A percentile compares a stretch with the other conserved stretches of the same genome.
phyloP scores from a whole-genome alignment of 1,284 basidiomycete species.

The Naganishia sp. region DNA sequence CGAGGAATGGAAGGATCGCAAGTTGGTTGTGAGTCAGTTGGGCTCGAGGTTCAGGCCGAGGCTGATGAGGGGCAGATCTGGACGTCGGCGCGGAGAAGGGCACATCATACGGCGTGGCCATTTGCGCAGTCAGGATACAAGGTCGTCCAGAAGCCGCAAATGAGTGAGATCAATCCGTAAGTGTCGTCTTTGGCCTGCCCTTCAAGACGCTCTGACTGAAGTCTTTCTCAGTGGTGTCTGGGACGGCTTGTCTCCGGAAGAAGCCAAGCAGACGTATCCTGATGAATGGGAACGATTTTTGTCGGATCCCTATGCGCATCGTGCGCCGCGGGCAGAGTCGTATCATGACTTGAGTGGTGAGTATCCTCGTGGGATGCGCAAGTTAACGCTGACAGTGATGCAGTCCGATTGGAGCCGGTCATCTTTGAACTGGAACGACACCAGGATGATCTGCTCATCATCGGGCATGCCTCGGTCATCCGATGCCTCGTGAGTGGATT shows the following conservation, averaged over 20 bases:
- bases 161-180: slow-evolving; percentile 93
- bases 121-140: slow-evolving; percentile 73
- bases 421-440: slow-evolving; percentile 81
- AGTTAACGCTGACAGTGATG: not conserved
- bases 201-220: not conserved
- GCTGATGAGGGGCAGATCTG: slow-evolving; percentile 68
- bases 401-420: slow-evolving; percentile 76
- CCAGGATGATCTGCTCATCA: slow-evolving; percentile 73
- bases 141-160: slow-evolving; percentile 90
- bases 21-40: slow-evolving; percentile 66
- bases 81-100: slow-evolving; percentile 90
- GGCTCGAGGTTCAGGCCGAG: not conserved
- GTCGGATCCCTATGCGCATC: slow-evolving; percentile 89
- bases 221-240: slow-evolving; percentile 65
- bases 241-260: slow-evolving; percentile 89
- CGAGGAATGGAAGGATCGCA: slow-evolving; percentile 39
- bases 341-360: slow-evolving; percentile 82
- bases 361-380: slow-evolving; percentile 38
- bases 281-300: slow-evolving; percentile 92
- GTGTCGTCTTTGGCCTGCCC: slow-evolving; percentile 35
- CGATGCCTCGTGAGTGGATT: slow-evolving; percentile 69
- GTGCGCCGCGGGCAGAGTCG: slow-evolving; percentile 88
- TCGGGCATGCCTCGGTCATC: slow-evolving; percentile 93
- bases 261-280: slow-evolving; percentile 86
- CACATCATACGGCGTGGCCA: slow-evolving; percentile 94